Base-by-base conservation (phyloP, 78 protist species). In the Polysphondylium violaceum region DNA sequence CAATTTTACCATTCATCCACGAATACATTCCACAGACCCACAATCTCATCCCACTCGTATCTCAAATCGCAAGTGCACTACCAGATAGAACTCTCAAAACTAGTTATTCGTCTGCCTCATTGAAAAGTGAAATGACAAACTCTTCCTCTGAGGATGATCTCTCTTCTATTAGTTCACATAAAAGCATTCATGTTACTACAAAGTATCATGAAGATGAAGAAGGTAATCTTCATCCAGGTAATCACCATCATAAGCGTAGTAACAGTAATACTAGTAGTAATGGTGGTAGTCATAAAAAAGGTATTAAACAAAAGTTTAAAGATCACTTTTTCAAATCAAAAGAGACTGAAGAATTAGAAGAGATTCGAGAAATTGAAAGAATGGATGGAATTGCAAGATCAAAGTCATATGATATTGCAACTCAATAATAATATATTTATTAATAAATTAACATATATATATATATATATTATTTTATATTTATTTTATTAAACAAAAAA, bases 1-100 rank as follows among this genome's bases (percentile, higher is more conserved):
- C 88, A 36, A 78, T 78, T 14, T 27, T 78, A 51, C 88, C 88
- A 6, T 78, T 19, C 16, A 65, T 78, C 25, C 88, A 78, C 9
- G 76, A 78, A 27, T 53, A 41, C 8, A 78, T 78, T 14, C 72
- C 88, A 19, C n/a, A 68, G 0, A 33, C 23, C 5, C 75, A 68
- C 51, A 8, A 38, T 11, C 17, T 65, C 31, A 63, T 59, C 5
- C 72, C 71, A 11, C 35, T 55, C 4, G 23, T 63, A 1, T 23
- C 51, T 3, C 61, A 63, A 38, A 56, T 63, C 8, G n/a, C 71
- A 19, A 40, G 75, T 0, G 16, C 43, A 5, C 11, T 74, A 25
- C 83, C 83, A 1, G 83, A 74, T 38, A 51, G 83, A 74, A 74
- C 83, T 21, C 40, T 65, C 33, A 65, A 65, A 65, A n/a, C 73